Conservation (phyloP, 208 protist species). For the Phytomonas serpens region DNA sequence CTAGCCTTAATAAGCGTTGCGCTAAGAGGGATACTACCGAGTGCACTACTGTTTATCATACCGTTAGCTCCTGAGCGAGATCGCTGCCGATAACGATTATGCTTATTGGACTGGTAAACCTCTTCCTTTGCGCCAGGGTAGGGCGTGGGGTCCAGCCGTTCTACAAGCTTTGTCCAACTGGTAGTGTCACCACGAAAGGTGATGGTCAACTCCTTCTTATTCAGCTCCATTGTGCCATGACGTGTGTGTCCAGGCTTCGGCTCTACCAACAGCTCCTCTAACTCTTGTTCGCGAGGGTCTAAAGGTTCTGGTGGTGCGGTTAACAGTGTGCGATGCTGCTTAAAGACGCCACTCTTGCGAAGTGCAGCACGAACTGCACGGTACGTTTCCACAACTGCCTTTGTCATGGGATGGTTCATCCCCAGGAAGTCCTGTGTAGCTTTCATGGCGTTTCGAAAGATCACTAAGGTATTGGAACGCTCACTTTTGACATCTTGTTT, state of each 20-base stretch:
- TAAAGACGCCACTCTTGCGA: slow-evolving; percentile 51
- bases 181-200: slow-evolving; percentile 79
- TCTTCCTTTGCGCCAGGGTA: slow-evolving; percentile 54
- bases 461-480: slow-evolving; percentile 50
- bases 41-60: slow-evolving; percentile 12
- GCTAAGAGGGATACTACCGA: slow-evolving; percentile 53
- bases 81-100: slow-evolving; percentile 11
- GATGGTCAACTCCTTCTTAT: slow-evolving; percentile 67
- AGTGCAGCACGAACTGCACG: slow-evolving; percentile 52
- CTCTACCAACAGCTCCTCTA: slow-evolving; percentile 32
- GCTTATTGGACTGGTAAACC: slow-evolving; percentile 24
- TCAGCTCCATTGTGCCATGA: slow-evolving; percentile 34
- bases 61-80: not conserved
- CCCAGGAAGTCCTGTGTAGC: slow-evolving; percentile 76
- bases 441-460: slow-evolving; percentile 84
- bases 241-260: slow-evolving; percentile 30
- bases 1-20: slow-evolving; percentile 41
- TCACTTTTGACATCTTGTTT: slow-evolving; percentile 24
- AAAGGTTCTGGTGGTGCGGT: slow-evolving; percentile 51
- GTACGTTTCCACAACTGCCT: slow-evolving; percentile 56
- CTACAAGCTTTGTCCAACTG: slow-evolving; percentile 42
- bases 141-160: slow-evolving; percentile 50
- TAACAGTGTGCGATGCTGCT: slow-evolving; percentile 64
- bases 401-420: slow-evolving; percentile 69
- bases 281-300: slow-evolving; percentile 59